A percentile compares a stretch with the other conserved stretches of the same genome.
These are phyloP conservation scores for Scedosporium apiospermum DNA, from an alignment of 2,329 filamentous ascomycete genomes.

Conservation along the genomic window DNA sequence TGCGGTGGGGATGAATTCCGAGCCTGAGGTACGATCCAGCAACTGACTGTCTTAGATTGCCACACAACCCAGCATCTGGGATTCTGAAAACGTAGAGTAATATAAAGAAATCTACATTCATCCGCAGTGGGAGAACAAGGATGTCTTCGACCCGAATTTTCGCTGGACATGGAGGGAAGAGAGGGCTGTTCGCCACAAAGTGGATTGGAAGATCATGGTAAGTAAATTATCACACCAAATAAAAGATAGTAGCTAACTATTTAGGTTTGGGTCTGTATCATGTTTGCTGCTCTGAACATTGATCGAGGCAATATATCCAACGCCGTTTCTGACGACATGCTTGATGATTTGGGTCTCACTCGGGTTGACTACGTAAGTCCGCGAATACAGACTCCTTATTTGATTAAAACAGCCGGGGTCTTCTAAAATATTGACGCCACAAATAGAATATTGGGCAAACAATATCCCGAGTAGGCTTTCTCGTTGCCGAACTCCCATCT, in stretches of 20 bases:
- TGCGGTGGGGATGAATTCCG: conserved; percentile 12
- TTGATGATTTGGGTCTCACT: conserved; percentile 18
- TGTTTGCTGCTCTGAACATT: conserved; percentile 26
- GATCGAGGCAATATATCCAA: conserved; percentile 26
- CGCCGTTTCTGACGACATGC: conserved; percentile 26
- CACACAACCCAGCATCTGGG: conserved; percentile 27
- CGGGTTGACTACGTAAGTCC: conserved; percentile 18
- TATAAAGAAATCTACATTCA: conserved; percentile 25
- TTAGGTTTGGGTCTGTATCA: conserved; percentile 19
- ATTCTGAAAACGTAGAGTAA: conserved; percentile 23
- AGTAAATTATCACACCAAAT: neutral
- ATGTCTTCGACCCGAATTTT: conserved; percentile 22
- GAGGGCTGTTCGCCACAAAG: conserved; percentile 20
- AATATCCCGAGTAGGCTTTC: conserved; percentile 27
- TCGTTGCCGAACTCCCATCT: conserved; percentile 43
- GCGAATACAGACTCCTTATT: neutral
- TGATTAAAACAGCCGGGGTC: too few species aligned
- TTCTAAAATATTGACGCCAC: neutral
- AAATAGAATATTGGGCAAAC: conserved; percentile 20
- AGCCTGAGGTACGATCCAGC: neutral
- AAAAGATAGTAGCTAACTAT: neutral
- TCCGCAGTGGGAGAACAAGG: conserved; percentile 25
- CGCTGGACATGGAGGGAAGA: conserved; percentile 26
- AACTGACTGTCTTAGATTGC: conserved; percentile 17
- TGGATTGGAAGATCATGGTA: conserved; percentile 25